Percentiles rank a stretch among this genome's conserved stretches.
These are phyloP conservation scores for Extremus antarcticus DNA, from an alignment of 495 filamentous ascomycete genomes.

Conservation along the genomic window DNA sequence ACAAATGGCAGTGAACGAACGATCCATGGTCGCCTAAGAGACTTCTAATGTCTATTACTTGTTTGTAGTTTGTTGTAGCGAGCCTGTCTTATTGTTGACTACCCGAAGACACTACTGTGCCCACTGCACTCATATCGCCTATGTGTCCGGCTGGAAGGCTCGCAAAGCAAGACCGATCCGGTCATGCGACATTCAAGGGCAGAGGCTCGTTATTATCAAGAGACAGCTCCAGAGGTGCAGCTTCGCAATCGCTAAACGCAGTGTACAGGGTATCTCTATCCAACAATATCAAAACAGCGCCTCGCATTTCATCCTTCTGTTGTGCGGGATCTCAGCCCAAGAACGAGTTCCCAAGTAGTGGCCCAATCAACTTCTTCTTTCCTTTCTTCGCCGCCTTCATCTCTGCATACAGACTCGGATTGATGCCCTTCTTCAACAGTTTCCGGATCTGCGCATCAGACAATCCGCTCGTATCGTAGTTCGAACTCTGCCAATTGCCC, in stretches of 20 bases:
- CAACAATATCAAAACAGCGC: background rate
- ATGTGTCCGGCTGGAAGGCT: too few species aligned
- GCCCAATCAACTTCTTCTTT: constrained; percentile 22
- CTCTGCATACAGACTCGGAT: constrained; percentile 28
- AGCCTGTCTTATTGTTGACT: background rate
- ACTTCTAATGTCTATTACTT: background rate
- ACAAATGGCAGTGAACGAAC: background rate
- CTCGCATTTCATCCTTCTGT: too few species aligned
- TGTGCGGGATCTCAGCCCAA: constrained; percentile 10
- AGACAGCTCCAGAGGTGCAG: too few species aligned
- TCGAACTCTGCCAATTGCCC: constrained; percentile 21
- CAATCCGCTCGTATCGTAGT: constrained; percentile 21
- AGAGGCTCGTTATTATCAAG: too few species aligned
- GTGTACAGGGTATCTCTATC: background rate
- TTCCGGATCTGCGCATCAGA: constrained; percentile 20
- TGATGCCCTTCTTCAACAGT: constrained; percentile 28
- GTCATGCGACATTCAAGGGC: too few species aligned
- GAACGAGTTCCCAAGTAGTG: constrained; percentile 26
- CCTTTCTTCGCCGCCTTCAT: constrained; percentile 30
- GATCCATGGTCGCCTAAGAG: background rate
- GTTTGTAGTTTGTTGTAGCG: background rate
- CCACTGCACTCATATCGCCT: too few species aligned
- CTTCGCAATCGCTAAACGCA: too few species aligned
- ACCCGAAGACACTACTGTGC: background rate
- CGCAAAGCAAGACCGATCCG: too few species aligned